Evolutionary conservation across 1,284 basidiomycete genomes (phyloP), one percentile per base, ranked within the genome.

Genomic region (Rhodotorula sp.): DNA sequence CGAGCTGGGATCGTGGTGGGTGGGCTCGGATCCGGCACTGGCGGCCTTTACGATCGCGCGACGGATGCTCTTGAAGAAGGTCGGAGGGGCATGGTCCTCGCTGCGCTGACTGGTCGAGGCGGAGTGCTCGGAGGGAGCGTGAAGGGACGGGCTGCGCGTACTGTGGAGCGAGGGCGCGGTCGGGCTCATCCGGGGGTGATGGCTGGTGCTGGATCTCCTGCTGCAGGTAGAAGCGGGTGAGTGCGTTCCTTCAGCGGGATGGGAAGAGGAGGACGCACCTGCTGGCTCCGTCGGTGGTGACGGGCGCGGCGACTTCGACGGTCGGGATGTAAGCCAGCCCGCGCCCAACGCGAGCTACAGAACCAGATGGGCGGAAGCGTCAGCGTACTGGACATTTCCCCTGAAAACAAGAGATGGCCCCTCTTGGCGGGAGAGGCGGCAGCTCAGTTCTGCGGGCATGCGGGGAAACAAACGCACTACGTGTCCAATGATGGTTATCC

Each of bases 21-120:
- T 68, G 36, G 70, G 70, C 29, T 72, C 70, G 21, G 66, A 39
- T 0, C 60, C 56, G 3, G 63, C 60, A 19, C 59, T 60, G 12
- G 70, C 66, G 2, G 70, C 70, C 32, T 72, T 72, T 3, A 68
- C 70, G 60, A 72, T 58, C 17, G 64, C 66, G 22, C 70, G 63
- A 3, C 61, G 61, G 60, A 72, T 56, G n/a, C 46, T 48, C 55
- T 67, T 61, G 60, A 72, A 72, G 32, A 67, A 54, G 32, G 56
- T 61, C 6, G 53, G 55, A 27, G 36, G 57, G 17, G n/a, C n/a
- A 17, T 61, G 59, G 2, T 72, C 66, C 19, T 72, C 67, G 54
- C 60, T 65, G 22, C 46, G 58, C 22, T 41, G 53, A 7, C 21
- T n/a, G 7, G 46, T 37, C n/a, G 69, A 70, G 17, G 66, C 58